Conservation (phyloP, 1,284 basidiomycete genomes). For the Rhodofomes roseus region DNA sequence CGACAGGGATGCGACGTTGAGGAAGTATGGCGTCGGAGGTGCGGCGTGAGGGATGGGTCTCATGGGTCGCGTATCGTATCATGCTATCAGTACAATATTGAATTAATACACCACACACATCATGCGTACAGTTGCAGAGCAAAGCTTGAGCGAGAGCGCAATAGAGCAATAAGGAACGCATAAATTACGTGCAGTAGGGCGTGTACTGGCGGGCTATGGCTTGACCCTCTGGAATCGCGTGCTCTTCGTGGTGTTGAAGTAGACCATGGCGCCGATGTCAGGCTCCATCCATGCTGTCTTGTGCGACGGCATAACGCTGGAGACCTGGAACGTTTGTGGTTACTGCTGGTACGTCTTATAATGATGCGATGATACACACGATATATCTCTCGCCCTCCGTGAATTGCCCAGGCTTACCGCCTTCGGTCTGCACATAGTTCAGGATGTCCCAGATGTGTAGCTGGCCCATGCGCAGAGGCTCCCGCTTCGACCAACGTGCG, state of each 20-base stretch:
- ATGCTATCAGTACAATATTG: slow-evolving; percentile 3
- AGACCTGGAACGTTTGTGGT: slow-evolving; percentile 16
- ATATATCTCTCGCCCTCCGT: slow-evolving; percentile 67
- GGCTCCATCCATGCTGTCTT: slow-evolving; percentile 25
- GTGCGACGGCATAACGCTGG: slow-evolving; percentile 26
- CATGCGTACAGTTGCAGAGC: not conserved
- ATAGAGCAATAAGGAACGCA: not conserved
- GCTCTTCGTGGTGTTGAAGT: slow-evolving; percentile 23
- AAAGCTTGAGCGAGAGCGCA: not conserved
- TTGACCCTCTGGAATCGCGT: slow-evolving; percentile 23
- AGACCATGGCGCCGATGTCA: slow-evolving; percentile 22
- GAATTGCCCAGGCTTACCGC: slow-evolving; percentile 50
- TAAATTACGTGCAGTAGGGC: not conserved
- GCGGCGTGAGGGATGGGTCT: slow-evolving; percentile 7
- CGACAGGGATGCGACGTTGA: slow-evolving; percentile 54
- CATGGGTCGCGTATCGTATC: not conserved
- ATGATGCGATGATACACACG: slow-evolving; percentile 37
- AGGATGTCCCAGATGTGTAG: slow-evolving; percentile 84
- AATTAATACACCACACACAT: not conserved
- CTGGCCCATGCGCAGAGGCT: slow-evolving; percentile 60
- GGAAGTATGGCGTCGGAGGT: slow-evolving; percentile 62
- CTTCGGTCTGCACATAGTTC: slow-evolving; percentile 47
- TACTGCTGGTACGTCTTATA: no score
- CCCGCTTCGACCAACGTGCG: slow-evolving; percentile 48
- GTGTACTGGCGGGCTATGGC: not conserved